Conservation (phyloP, 1,284 basidiomycete species). For the Leccinum ambiguum region DNA sequence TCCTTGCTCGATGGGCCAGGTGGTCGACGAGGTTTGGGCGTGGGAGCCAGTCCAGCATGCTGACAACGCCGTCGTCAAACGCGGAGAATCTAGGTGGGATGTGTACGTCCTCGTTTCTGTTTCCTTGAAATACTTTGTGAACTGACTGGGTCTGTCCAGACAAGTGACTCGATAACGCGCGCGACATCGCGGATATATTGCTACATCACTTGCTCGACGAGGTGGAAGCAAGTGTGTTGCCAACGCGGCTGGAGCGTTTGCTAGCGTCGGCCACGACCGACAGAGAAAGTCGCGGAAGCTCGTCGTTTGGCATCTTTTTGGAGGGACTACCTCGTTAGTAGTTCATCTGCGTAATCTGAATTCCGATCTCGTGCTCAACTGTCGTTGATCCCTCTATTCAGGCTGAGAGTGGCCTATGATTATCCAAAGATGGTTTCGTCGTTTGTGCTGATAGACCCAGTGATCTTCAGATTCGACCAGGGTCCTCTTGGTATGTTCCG, state of each 20-base stretch:
- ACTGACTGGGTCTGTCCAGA: conserved; percentile 32
- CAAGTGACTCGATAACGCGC: conserved; percentile 68
- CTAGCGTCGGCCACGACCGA: conserved; percentile 38
- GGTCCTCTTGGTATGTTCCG: conserved; percentile 45
- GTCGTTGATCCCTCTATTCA: conserved; percentile 24
- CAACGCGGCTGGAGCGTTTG: conserved; percentile 66
- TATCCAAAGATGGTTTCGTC: conserved; percentile 70
- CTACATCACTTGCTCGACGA: conserved; percentile 55
- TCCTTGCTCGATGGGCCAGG: conserved; percentile 40
- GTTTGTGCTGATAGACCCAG: conserved; percentile 81
- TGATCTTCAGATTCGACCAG: conserved; percentile 43
- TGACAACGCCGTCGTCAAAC: conserved; percentile 69
- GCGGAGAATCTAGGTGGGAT: conserved; percentile 49
- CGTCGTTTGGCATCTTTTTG: conserved; percentile 80
- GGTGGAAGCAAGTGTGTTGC: conserved; percentile 36
- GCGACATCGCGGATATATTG: conserved; percentile 76
- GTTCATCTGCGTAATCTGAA: neutral
- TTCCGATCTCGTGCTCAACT: neutral
- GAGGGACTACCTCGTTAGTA: conserved; percentile 69
- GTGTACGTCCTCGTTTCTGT: conserved; percentile 36
- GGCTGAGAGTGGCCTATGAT: conserved; percentile 58
- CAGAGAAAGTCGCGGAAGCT: conserved; percentile 48
- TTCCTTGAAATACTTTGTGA: neutral
- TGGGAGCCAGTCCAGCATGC: conserved; percentile 78
- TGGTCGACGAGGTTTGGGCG: conserved; percentile 76